phyloP scores from a whole-genome alignment of 73 alveolate genomes.

The Urostyla sp. region DNA sequence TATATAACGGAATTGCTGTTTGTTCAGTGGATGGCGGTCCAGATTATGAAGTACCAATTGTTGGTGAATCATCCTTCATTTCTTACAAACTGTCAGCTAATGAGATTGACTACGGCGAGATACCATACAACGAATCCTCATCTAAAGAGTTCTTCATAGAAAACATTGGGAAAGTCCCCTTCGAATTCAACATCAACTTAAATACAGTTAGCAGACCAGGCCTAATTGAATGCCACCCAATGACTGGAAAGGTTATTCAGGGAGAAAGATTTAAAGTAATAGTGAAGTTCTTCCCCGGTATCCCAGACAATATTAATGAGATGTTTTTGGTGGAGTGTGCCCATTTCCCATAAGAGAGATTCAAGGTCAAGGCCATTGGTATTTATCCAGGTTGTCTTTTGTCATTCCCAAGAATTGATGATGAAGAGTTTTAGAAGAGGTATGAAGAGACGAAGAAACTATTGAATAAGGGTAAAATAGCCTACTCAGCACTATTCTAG shows the following conservation, averaged over 20 bases:
- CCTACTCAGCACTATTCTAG: slow-evolving; percentile 61
- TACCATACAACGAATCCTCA: slow-evolving; percentile 96
- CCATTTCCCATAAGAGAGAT: slow-evolving; percentile 95
- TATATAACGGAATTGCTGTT: slow-evolving; percentile 96
- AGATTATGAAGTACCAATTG: slow-evolving; percentile 97
- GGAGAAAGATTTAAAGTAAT: slow-evolving; percentile 94
- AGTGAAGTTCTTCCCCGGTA: slow-evolving; percentile 95
- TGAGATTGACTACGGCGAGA: slow-evolving; percentile 97
- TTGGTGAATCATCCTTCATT: slow-evolving; percentile 97
- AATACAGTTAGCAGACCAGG: slow-evolving; percentile 92
- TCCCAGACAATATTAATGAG: slow-evolving; percentile 97
- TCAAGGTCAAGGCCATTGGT: slow-evolving; percentile 96
- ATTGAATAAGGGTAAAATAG: slow-evolving; percentile 44
- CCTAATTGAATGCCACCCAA: slow-evolving; percentile 90
- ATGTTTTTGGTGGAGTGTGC: slow-evolving; percentile 95
- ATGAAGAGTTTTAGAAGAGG: slow-evolving; percentile 83
- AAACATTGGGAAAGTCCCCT: slow-evolving; percentile 98
- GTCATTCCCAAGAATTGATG: slow-evolving; percentile 91
- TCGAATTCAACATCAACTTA: slow-evolving; percentile 93
- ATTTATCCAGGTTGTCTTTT: slow-evolving; percentile 95
- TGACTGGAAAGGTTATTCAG: slow-evolving; percentile 90
- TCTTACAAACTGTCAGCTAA: slow-evolving; percentile 94
- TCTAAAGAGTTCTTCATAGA: slow-evolving; percentile 93
- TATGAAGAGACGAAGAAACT: slow-evolving; percentile 86
- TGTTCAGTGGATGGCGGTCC: slow-evolving; percentile 99